These are phyloP conservation scores for Salmacisia buchloeana DNA, from an alignment of 1,284 basidiomycete species.

Conservation along the genomic window DNA sequence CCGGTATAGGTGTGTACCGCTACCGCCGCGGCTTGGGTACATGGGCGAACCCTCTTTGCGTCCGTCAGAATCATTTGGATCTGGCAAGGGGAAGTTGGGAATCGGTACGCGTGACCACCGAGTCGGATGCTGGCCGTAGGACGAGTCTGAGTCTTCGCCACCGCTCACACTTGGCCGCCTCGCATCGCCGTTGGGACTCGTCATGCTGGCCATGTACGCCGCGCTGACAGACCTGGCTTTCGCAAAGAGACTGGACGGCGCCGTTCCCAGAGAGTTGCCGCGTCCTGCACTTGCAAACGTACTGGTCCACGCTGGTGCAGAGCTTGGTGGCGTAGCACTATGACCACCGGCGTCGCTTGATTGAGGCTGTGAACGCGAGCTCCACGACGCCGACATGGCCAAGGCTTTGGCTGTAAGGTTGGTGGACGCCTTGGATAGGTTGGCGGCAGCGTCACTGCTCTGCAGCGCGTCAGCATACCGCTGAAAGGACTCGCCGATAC, in stretches of 20 bases:
- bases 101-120: slow-evolving; percentile 35
- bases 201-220: slow-evolving; percentile 1
- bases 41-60: slow-evolving; percentile 18
- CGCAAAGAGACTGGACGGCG: slow-evolving; percentile 20
- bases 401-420: slow-evolving; percentile 44
- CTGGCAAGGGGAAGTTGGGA: slow-evolving; percentile 41
- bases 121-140: slow-evolving; percentile 23
- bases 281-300: neutral
- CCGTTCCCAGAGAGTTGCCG: slow-evolving; percentile 1
- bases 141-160: slow-evolving; percentile 14
- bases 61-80: slow-evolving; percentile 21
- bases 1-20: too few species aligned
- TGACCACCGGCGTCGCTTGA: slow-evolving; percentile 22
- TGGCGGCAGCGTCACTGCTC: slow-evolving; percentile 43
- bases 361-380: slow-evolving; percentile 7
- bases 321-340: slow-evolving; percentile 11
- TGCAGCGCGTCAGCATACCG: slow-evolving; percentile 36
- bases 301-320: slow-evolving; percentile 8
- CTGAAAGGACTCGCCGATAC: neutral
- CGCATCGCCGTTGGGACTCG: neutral
- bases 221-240: slow-evolving; percentile 15
- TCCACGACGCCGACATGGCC: slow-evolving; percentile 23
- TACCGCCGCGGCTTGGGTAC: slow-evolving; percentile 1
- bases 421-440: slow-evolving; percentile 42
- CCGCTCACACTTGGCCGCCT: neutral